Base-by-base conservation (phyloP, 371 early-diverging fungal species). In the Aphelidium insulamus region DNA sequence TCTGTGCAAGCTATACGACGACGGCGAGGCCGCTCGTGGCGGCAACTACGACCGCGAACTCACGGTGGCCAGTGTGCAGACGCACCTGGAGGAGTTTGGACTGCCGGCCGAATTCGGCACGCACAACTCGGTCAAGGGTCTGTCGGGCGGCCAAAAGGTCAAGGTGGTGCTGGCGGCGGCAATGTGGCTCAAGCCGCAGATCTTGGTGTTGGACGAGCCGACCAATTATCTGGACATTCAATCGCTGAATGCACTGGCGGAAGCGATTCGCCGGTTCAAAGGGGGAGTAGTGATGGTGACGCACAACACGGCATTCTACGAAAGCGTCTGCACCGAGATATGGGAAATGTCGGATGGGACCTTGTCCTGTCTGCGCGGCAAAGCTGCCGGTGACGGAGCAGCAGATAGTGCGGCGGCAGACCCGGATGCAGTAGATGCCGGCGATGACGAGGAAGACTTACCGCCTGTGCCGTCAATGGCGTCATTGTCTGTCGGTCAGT, bases 121-220 rank as follows among this genome's bases (percentile, higher is more conserved):
- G 44, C 78, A 81, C 66, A 66, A 62, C 47, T 75, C 69, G 48
- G 78, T 81, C 50, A 62, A 65, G 55, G 78, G 75, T 57, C 65
- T 87, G 10, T 79, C 81, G 37, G 84, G 83, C 50, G 83, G 84
- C 36, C 84, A 87, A 49, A 87, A 87, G 60, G 79, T 77, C 54
- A 75, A 78, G 67, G 62, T 87, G 26, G 79, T 77, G 15, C 62
- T 83, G 39, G 82, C 71, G 39, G 78, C 77, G 39, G 72, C 75
- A 33, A 70, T 75, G 70, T 77, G 78, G 77, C 65, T 69, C 54
- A 58, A 65, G 41, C 83, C 84, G 34, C 81, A 84, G 50, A 69
- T 84, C 49, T 50, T 87, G 37, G 79, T 83, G 45, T 57, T 81
- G 39, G 84, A 87, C 54, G 83, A 84, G 54, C 83, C 83, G 41